Conservation (phyloP, 148 eudicot genomes). For the Chenopodium formosanum region DNA sequence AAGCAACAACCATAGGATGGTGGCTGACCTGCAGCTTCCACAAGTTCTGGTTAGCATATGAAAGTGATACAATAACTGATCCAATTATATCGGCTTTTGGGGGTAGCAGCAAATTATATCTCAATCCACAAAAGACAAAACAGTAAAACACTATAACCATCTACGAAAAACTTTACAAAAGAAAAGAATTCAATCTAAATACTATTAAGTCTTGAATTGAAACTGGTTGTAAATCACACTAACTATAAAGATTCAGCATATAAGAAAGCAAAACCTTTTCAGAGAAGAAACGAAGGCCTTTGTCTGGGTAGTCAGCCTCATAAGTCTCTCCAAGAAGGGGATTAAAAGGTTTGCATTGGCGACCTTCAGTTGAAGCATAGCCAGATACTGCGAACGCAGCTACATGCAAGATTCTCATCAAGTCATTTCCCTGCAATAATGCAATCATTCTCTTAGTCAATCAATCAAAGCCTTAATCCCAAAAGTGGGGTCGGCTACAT, state of each 20-base stretch:
- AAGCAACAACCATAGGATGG: constrained; percentile 93
- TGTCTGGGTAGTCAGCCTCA: constrained; percentile 95
- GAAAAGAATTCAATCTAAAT: not conserved
- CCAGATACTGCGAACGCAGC: constrained; percentile 98
- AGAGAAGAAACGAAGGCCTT: constrained; percentile 88
- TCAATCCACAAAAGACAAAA: constrained; percentile 1
- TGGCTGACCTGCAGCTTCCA: constrained; percentile 71
- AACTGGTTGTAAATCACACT: not conserved
- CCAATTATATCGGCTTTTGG: constrained; percentile 9
- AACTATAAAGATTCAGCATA: not conserved
- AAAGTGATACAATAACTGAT: not conserved
- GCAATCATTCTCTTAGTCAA: constrained; percentile 14
- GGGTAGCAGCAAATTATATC: not conserved
- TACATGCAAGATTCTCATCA: constrained; percentile 86
- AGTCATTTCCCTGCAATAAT: constrained; percentile 71
- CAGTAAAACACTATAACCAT: not conserved
- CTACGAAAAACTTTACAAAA: not conserved
- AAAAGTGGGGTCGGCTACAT: no score
- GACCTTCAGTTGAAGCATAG: constrained; percentile 98
- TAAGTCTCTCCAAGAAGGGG: constrained; percentile 98
- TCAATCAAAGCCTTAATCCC: no score
- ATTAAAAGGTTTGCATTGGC: constrained; percentile 97
- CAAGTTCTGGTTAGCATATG: constrained; percentile 13
- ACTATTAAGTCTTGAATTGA: not conserved
- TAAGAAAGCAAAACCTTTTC: constrained; percentile 60